Evolutionary conservation across 2,329 filamentous ascomycete species (phyloP), one percentile per base, ranked within the genome.

Genomic region (Nothomitra cinnamomea): DNA sequence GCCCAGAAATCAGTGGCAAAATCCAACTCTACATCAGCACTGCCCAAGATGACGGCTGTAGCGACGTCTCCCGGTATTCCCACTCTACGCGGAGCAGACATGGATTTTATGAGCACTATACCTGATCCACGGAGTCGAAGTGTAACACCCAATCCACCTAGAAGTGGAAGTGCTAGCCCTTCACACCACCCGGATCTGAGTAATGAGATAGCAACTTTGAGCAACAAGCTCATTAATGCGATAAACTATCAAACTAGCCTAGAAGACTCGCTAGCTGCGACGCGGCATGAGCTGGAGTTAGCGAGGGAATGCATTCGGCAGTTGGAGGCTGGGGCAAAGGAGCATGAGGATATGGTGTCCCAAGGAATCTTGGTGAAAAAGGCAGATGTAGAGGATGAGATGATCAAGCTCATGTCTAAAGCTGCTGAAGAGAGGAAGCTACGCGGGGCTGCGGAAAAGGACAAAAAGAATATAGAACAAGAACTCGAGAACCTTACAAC

Each of bases 191-290:
- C 77, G 19, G 79, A 83, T 60, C 64, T 83, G 43, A 82, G 76
- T 64, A 74, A 74, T 59, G 92, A 96, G 68, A 87, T 98, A 25
- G 86, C 90, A 6, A 81, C 86, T 5, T 73, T 98, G 32, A 96
- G 88, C 69, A 90, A 88, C 50, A 98, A 98, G 67, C 80, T 98
- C 58, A 90, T 98, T 61, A 90, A 92, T 63, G 90, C 92, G 45
- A 95, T 98, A 69, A 98, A 98, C 65, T 85, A 94, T 66, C 89
- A 95, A 67, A 95, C 89, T 6, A 82, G 78, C 21, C 76, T 98
- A 45, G 92, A 96, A 67, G 92, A 98, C 66, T 85, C 80, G 10
- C 73, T 98, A 17, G 83, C 87, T 51, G 81, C 80, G 52, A 85
- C 88, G 15, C 80, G 88, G 38, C 83, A 89, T 64, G 88, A 96